These are phyloP conservation scores for Artemisia annua DNA, from an alignment of 129 eudicot genomes.

Conservation along the genomic window DNA sequence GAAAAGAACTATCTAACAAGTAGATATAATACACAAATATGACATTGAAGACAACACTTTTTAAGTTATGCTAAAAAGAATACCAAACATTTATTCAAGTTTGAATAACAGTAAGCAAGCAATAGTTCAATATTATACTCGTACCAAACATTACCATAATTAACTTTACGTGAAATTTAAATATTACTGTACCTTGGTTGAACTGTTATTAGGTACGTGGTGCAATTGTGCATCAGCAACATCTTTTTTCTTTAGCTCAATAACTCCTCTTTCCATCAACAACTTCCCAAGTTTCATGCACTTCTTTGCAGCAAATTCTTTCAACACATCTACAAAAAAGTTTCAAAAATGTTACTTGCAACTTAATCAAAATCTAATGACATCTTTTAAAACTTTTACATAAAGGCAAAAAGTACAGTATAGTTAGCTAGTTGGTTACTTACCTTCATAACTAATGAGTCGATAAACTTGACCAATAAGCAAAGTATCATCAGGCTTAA, in stretches of 20 bases:
- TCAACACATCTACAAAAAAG: conserved; percentile 47
- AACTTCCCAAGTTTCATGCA: conserved; percentile 66
- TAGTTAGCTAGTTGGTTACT: neutral
- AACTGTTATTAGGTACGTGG: conserved; percentile 7
- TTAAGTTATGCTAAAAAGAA: no score
- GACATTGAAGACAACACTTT: no score
- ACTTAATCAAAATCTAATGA: neutral
- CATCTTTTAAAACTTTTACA: no score
- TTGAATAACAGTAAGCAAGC: neutral
- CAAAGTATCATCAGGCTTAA: conserved; percentile 66
- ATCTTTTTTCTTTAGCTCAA: conserved; percentile 30
- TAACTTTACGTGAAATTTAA: neutral
- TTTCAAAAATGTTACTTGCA: neutral
- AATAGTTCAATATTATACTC: neutral
- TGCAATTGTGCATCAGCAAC: conserved; percentile 4
- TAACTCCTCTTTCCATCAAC: conserved; percentile 55
- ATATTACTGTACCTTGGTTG: conserved; percentile 47
- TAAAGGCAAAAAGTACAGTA: neutral
- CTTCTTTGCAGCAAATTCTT: conserved; percentile 71
- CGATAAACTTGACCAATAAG: conserved; percentile 80
- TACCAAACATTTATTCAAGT: no score
- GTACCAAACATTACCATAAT: no score
- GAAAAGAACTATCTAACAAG: no score
- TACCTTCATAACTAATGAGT: conserved; percentile 75
- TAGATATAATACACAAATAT: no score